Evolutionary conservation across 768 basidiomycete species (phyloP).

Genomic region (Termitomyces sp.): DNA sequence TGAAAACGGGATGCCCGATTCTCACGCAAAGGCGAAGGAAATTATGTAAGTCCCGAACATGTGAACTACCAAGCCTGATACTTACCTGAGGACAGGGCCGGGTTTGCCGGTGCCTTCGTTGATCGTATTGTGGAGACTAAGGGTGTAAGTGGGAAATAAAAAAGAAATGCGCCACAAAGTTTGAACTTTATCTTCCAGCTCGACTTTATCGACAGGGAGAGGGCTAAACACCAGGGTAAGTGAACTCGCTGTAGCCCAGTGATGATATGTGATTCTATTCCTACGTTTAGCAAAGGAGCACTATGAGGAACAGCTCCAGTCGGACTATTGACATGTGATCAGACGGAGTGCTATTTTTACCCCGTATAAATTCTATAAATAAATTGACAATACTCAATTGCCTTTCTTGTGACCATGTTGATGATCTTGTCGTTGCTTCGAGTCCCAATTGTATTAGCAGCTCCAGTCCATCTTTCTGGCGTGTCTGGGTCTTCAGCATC

Average conservation of each 20-base stretch:
- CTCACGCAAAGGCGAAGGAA: conserved; percentile 56
- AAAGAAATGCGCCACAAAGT: not conserved
- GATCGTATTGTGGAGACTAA: conserved; percentile 54
- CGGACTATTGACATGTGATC: not conserved
- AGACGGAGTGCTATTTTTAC: conserved; percentile 1
- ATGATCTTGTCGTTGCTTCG: conserved; percentile 4
- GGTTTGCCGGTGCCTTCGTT: conserved; percentile 47
- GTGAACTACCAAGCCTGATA: not conserved
- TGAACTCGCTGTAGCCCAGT: not conserved
- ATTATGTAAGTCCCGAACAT: conserved; percentile 27
- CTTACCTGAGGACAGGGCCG: conserved; percentile 34
- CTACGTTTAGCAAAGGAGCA: conserved; percentile 6
- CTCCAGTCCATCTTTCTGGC: conserved; percentile 9
- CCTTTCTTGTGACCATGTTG: conserved; percentile 1
- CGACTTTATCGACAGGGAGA: conserved; percentile 24
- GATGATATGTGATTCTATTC: not conserved
- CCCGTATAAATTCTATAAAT: not conserved
- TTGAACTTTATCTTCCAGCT: conserved; percentile 18
- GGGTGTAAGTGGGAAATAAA: conserved; percentile 22
- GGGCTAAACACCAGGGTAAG: conserved; percentile 24
- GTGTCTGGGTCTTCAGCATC: conserved; percentile 16
- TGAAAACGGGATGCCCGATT: conserved; percentile 41
- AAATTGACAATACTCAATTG: not conserved
- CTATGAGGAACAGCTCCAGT: not conserved
- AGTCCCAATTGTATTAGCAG: conserved; percentile 2